These are phyloP conservation scores for Ascocoryne sarcoides DNA, from an alignment of 2,329 filamentous ascomycete species.

Conservation along the genomic window DNA sequence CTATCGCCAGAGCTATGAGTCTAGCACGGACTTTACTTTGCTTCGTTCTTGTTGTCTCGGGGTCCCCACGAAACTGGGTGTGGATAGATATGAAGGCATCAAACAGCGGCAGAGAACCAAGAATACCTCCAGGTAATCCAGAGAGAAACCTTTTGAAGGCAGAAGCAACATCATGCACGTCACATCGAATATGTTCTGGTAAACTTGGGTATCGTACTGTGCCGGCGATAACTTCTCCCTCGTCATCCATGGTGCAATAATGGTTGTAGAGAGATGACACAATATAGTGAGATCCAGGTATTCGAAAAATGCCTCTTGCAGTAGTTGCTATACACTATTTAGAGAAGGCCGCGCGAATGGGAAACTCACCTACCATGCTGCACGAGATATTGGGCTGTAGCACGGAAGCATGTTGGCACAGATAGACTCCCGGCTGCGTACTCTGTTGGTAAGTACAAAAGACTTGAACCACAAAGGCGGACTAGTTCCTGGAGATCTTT, in stretches of 20 bases:
- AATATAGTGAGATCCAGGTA: conserved; percentile 46
- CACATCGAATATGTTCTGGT: conserved; percentile 49
- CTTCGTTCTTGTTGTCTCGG: conserved; percentile 44
- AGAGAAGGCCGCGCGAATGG: conserved; percentile 5
- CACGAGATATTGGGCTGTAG: conserved; percentile 54
- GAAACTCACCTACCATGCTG: conserved; percentile 44
- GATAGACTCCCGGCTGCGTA: conserved; percentile 48
- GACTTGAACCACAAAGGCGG: conserved; percentile 52
- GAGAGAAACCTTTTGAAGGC: conserved; percentile 58
- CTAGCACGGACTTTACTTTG: conserved; percentile 50
- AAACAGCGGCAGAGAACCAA: conserved; percentile 53
- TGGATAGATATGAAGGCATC: conserved; percentile 54
- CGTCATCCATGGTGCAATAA: conserved; percentile 45
- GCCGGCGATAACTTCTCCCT: conserved; percentile 39
- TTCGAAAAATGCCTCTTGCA: conserved; percentile 53
- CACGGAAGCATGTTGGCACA: conserved; percentile 57
- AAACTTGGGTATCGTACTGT: conserved; percentile 52
- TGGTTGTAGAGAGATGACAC: conserved; percentile 55
- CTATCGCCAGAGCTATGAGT: conserved; percentile 56
- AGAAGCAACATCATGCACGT: conserved; percentile 57
- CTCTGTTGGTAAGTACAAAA: conserved; percentile 50
- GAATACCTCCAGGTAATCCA: conserved; percentile 54
- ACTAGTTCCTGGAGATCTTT: conserved; percentile 50
- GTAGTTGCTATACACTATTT: conserved; percentile 22
- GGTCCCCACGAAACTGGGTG: conserved; percentile 43